Conservation (phyloP, 2,329 filamentous ascomycete genomes). For the Chalaropsis thielavioides region DNA sequence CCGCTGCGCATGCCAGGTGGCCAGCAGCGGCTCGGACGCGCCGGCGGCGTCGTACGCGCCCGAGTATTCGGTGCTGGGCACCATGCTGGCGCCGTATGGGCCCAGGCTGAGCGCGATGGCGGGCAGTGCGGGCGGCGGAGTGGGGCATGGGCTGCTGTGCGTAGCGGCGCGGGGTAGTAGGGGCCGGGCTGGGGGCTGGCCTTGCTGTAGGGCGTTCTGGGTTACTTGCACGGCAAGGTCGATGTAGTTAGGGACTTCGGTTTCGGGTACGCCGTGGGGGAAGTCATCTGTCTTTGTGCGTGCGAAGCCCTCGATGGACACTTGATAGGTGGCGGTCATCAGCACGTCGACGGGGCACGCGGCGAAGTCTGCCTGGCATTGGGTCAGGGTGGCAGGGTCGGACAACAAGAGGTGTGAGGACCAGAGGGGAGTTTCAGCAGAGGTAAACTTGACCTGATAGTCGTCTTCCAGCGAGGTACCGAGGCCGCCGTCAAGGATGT, state of each 20-base stretch:
- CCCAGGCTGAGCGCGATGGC: slow-evolving; percentile 46
- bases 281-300: slow-evolving; percentile 31
- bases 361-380: slow-evolving; percentile 43
- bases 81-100: slow-evolving; percentile 53
- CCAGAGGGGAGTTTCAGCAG: slow-evolving; percentile 44
- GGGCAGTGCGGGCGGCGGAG: neutral
- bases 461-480: slow-evolving; percentile 50
- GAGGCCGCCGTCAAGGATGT: slow-evolving; percentile 51
- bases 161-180: too few relatives aligned
- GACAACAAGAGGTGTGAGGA: slow-evolving; percentile 50
- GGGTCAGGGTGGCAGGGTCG: slow-evolving; percentile 34
- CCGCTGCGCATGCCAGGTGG: slow-evolving; percentile 42
- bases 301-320: slow-evolving; percentile 41
- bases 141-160: neutral
- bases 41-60: slow-evolving; percentile 43
- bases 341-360: slow-evolving; percentile 45
- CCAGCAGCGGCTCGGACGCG: slow-evolving; percentile 30
- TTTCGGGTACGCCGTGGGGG: slow-evolving; percentile 29
- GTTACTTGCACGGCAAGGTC: slow-evolving; percentile 33
- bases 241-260: slow-evolving; percentile 21
- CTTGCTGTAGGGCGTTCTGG: slow-evolving; percentile 23
- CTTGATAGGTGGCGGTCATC: slow-evolving; percentile 54
- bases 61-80: slow-evolving; percentile 50
- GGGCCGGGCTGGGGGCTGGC: neutral
- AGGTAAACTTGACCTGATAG: slow-evolving; percentile 37